Percentiles rank a stretch among this genome's conserved stretches.
Evolutionary conservation across 2,329 filamentous ascomycete genomes (phyloP).

Genomic region (Venturia carpophila): DNA sequence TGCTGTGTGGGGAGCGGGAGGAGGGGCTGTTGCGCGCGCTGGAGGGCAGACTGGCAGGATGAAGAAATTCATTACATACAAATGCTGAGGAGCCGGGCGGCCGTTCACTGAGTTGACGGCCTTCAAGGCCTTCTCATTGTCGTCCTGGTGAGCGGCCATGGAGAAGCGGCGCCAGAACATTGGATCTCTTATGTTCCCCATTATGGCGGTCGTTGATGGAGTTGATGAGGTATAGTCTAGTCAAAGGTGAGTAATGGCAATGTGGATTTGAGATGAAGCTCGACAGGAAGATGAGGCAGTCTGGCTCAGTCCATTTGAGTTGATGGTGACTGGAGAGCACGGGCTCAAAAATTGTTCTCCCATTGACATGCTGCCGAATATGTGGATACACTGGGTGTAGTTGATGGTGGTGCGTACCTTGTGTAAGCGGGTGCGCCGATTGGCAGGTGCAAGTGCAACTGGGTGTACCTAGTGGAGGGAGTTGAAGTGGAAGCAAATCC

Average conservation of each 20-base stretch:
- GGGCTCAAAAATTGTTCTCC: not conserved
- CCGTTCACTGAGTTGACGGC: constrained; percentile 1
- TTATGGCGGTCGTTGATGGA: not conserved
- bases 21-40: not conserved
- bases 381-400: not conserved
- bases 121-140: constrained; percentile 29
- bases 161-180: constrained; percentile 55
- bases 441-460: not conserved
- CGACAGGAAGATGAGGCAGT: not conserved
- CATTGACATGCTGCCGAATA: not conserved
- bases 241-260: constrained; percentile 3
- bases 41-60: not conserved
- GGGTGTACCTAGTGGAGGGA: not conserved
- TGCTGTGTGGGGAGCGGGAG: not conserved
- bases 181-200: constrained; percentile 42
- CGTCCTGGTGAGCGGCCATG: constrained; percentile 49
- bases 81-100: constrained; percentile 28
- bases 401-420: not conserved
- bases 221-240: not conserved
- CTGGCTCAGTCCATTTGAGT: not conserved
- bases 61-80: constrained; percentile 28
- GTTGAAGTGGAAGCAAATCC: not conserved
- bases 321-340: not conserved
- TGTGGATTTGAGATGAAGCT: not conserved
- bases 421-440: not conserved